These are phyloP conservation scores for Suillus hirtellus DNA, from an alignment of 768 basidiomycete genomes.

Conservation along the genomic window DNA sequence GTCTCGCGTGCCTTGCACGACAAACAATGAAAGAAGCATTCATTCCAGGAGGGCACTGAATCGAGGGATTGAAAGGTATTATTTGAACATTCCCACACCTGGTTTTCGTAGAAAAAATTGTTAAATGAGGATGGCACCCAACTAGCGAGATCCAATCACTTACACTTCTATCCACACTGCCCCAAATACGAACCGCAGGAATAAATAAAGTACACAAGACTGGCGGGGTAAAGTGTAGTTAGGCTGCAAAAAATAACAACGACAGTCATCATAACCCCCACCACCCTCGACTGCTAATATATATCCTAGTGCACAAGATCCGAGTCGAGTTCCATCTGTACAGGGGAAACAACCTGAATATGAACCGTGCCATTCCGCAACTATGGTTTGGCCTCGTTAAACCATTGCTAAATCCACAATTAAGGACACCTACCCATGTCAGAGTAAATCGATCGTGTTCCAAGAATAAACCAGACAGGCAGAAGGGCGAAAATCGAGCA, in stretches of 20 bases:
- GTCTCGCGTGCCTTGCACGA: neutral
- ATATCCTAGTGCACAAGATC: neutral
- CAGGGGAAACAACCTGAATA: neutral
- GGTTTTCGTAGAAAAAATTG: neutral
- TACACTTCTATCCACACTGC: neutral
- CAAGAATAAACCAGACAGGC: neutral
- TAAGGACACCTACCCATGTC: conserved; percentile 1
- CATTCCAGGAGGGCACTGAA: neutral
- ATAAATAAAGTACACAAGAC: neutral
- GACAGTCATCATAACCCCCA: too few species aligned
- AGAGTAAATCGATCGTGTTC: neutral
- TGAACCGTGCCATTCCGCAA: neutral
- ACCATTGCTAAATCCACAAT: neutral
- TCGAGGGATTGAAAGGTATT: conserved; percentile 4
- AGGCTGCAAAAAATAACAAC: neutral
- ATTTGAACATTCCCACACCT: neutral
- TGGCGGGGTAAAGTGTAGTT: neutral
- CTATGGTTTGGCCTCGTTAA: neutral
- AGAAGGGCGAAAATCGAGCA: too few species aligned
- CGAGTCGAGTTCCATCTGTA: neutral
- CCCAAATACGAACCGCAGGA: neutral
- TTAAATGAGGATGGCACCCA: neutral
- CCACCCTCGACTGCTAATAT: neutral
- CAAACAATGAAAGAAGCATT: neutral
- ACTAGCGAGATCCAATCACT: neutral